phyloP scores from a whole-genome alignment of 148 eudicot species.

The Chenopodium berlandieri region DNA sequence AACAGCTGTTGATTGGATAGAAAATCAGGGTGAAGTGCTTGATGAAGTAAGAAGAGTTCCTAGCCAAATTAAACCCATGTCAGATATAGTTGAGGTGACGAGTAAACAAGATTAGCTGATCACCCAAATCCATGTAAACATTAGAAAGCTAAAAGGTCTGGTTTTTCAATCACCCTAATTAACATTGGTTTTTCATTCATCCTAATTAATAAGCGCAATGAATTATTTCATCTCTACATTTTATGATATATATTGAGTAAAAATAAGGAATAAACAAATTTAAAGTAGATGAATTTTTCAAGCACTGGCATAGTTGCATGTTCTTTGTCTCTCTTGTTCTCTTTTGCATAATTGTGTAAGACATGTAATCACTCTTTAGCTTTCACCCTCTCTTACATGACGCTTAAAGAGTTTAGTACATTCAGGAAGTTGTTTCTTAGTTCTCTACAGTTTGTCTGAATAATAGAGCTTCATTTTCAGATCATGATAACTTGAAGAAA shows the following conservation, averaged over 20 bases:
- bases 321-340: not conserved
- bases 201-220: not conserved
- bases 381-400: slow-evolving; percentile 1
- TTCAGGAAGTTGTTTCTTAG: not conserved
- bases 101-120: not conserved
- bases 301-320: not conserved
- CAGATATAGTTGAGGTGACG: not conserved
- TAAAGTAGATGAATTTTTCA: not conserved
- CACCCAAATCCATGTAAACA: too few relatives aligned
- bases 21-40: slow-evolving; percentile 70
- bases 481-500: not conserved
- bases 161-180: not conserved
- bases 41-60: slow-evolving; percentile 78
- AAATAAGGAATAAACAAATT: not conserved
- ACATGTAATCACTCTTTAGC: not conserved
- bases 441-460: not conserved
- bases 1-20: slow-evolving; percentile 67
- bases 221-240: not conserved
- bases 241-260: not conserved
- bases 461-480: not conserved
- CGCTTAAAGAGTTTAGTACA: not conserved
- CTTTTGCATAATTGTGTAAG: not conserved
- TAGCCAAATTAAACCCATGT: slow-evolving; percentile 30
- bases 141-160: not conserved
- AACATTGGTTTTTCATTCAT: not conserved